Evolutionary conservation across 1,284 basidiomycete genomes (phyloP), one percentile per base, ranked within the genome.

Genomic region (Rhizoctonia solani): DNA sequence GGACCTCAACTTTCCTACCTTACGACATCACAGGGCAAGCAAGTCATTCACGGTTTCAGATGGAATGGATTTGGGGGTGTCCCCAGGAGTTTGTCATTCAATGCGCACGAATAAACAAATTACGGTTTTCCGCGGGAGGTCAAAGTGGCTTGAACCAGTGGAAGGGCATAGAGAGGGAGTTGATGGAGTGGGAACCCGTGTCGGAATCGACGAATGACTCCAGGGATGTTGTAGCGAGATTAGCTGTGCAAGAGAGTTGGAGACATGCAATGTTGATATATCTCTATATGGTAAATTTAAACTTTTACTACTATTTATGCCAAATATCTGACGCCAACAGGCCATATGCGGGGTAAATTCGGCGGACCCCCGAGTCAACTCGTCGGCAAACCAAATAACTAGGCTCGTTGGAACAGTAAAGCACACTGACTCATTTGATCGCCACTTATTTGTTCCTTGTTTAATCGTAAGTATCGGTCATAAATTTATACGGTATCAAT

Each of bases 241-340:
- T 66, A 11, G 61, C 52, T n/a, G 52, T 66, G 14, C 61, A 66
- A 13, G 52, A 66, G 13, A 54, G 61, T n/a, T 66, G 61, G 61
- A 37, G 52, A 13, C 61, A 54, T 29, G 52, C 52, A 3, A 13
- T 54, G 27, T 27, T 66, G 8, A 44, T 54, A 2, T 66, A 66
- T 21, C 27, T 54, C 4, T 66, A 66, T 21, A 54, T 66, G 61
- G 61, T 54, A 21, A 32, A 52, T 39, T 21, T 19, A 5, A 11
- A 6, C 3, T 32, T 5, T 30, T 46, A 14, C 13, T 1, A 44
- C 1, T n/a, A 6, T 1, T 29, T 23, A 27, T 30, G 3, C 5
- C 14, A 4, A 21, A 3, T 44, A 19, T 6, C 30, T 29, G 1
- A 27, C 47, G 25, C 30, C 16, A 21, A 29, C 14, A 66, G 61